Percentiles rank a stretch among this genome's conserved stretches.
Evolutionary conservation across 768 basidiomycete species (phyloP).

Genomic region (Dictyophora rubrovolvata): DNA sequence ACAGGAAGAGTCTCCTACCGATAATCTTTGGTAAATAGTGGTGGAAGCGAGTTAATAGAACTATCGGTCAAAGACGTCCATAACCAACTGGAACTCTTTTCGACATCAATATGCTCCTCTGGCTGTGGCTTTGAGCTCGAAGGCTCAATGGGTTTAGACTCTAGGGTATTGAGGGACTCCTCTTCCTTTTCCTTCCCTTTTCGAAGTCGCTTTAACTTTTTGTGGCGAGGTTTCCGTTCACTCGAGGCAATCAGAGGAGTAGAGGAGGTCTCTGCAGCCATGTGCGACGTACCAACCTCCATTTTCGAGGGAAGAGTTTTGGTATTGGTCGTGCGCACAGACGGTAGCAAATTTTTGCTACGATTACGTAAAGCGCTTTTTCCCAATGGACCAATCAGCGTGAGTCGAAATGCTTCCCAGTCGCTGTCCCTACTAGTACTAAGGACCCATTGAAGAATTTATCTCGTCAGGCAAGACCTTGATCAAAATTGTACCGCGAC

Average conservation of each 20-base stretch:
- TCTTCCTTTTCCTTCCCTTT: slow-evolving; percentile 7
- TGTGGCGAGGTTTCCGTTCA: slow-evolving; percentile 7
- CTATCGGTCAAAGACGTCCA: slow-evolving; percentile 69
- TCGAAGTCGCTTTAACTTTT: neutral
- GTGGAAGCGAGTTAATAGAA: slow-evolving; percentile 50
- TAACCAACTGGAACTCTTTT: slow-evolving; percentile 33
- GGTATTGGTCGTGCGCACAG: neutral
- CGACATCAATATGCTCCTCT: neutral
- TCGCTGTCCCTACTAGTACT: too few species aligned
- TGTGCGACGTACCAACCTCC: slow-evolving; percentile 8
- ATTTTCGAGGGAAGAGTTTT: neutral
- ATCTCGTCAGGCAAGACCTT: too few species aligned
- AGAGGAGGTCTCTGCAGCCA: neutral
- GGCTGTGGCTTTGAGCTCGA: neutral
- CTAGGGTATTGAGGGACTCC: neutral
- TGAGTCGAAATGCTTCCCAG: neutral
- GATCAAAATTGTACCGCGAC: too few species aligned
- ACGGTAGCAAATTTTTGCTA: slow-evolving; percentile 4
- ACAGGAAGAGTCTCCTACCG: slow-evolving; percentile 39
- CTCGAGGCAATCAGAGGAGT: neutral
- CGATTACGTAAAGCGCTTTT: slow-evolving; percentile 5
- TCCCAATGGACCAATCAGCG: neutral
- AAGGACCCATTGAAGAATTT: too few species aligned
- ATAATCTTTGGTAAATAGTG: slow-evolving; percentile 83
- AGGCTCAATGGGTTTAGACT: neutral